Conservation (phyloP, 2,329 filamentous ascomycete species). For the Aspergillus pseudoviridinutans region DNA sequence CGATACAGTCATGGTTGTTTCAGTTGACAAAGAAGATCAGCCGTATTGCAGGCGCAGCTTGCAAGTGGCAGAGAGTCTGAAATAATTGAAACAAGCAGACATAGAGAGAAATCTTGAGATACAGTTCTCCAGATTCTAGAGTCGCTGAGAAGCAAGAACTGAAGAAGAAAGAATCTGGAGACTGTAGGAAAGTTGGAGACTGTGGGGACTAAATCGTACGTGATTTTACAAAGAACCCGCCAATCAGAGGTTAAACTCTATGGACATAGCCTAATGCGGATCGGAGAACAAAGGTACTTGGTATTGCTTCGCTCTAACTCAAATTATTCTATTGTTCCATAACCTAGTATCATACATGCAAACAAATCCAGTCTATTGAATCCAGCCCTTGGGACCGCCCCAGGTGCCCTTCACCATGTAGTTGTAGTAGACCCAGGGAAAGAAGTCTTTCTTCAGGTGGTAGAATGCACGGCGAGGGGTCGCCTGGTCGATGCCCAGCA, state of each 20-base stretch:
- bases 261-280: not conserved
- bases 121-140: not conserved
- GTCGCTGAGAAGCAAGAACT: not conserved
- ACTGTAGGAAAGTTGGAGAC: not conserved
- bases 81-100: no score
- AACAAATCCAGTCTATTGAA: not conserved
- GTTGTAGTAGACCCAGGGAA: conserved; percentile 62
- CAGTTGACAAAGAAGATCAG: not conserved
- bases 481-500: conserved; percentile 56
- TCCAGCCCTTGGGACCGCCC: conserved; percentile 57
- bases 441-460: conserved; percentile 63
- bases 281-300: no score
- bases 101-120: not conserved
- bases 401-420: conserved; percentile 60
- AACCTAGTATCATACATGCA: not conserved
- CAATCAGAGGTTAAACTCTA: no score
- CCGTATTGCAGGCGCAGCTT: no score
- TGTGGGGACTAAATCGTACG: not conserved
- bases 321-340: not conserved
- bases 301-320: not conserved
- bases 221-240: not conserved
- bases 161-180: not conserved
- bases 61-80: not conserved
- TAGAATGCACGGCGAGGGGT: conserved; percentile 56
- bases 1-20: not conserved